Evolutionary conservation across 306 rosid species (phyloP).

Genomic region (Hylodesmum podocarpum): DNA sequence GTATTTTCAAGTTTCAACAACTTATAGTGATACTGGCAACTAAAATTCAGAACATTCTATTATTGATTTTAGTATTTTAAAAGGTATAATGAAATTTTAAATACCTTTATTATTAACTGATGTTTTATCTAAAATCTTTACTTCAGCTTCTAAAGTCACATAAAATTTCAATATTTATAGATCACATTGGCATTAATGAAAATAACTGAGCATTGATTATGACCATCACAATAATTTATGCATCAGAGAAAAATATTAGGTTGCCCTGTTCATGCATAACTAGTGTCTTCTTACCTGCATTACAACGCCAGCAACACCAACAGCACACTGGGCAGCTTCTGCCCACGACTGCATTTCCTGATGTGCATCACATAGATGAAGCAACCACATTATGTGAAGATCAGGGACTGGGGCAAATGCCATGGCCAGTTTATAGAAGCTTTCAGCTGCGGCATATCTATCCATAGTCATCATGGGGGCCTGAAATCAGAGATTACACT

Average conservation of each 20-base stretch:
- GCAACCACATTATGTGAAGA: conserved; percentile 99
- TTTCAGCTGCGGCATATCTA: conserved; percentile 93
- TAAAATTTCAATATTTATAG: not conserved
- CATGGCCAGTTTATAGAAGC: conserved; percentile 92
- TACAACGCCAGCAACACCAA: conserved; percentile 96
- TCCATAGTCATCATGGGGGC: conserved; percentile 88
- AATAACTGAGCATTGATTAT: not conserved
- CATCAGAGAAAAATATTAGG: not conserved
- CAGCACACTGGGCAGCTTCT: conserved; percentile 99
- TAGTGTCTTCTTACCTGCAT: conserved; percentile 72
- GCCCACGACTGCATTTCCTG: conserved; percentile 99
- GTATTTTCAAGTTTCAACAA: too few species aligned
- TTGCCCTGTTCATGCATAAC: not conserved
- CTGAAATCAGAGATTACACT: conserved; percentile 44
- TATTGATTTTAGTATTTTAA: too few species aligned
- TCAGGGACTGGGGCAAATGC: conserved; percentile 99
- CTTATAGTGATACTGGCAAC: too few species aligned
- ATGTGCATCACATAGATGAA: conserved; percentile 97
- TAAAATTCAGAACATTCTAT: too few species aligned
- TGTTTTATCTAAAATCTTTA: too few species aligned
- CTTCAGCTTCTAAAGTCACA: too few species aligned
- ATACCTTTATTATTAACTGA: too few species aligned
- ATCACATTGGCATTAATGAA: not conserved
- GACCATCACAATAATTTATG: not conserved
- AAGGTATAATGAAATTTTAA: too few species aligned